Evolutionary conservation across 441 rosid genomes (phyloP), one percentile per base, ranked within the genome.

Genomic region (Gossypium aridum): DNA sequence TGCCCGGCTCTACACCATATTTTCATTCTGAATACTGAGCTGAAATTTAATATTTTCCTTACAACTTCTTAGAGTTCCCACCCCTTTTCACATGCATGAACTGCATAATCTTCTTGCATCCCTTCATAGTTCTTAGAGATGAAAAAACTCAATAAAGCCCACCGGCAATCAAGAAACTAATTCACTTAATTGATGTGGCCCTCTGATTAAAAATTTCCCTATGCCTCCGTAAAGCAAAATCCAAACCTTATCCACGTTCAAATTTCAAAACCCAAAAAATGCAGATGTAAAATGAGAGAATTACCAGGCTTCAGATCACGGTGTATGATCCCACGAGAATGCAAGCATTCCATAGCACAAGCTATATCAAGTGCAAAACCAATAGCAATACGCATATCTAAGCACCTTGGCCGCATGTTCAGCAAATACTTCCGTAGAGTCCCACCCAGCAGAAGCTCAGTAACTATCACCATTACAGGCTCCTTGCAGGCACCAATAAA

Each of bases 281-380:
- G 43, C 43, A 37, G 43, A 37, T 37, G 43, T 64, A 10, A 19
- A 37, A 34, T 17, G 70, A 17, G 53, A 64, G 25, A 13, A 64
- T 37, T 90, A 94, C 99, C 98, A 47, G 99, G 99, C 83, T 94
- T 94, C 39, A 94, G 82, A 86, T 94, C 99, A 8, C 98, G 92
- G 75, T 94, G 99, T 54, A 94, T 92, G 84, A 94, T 91, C 71
- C 99, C 98, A 57, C 91, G 97, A 5, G 93, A 83, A 73, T 94
- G 97, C 74, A 94, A 81, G 81, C 99, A 92, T 74, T 94, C 99
- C 99, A 94, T 92, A 0, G 98, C 99, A 9, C 92, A 91, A 76
- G 97, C 93, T 71, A 92, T 92, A 83, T 91, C 99, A 63, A 95
- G 98, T 2, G 97, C 94, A 75, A 91, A 91, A 25, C 86, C 92